Base-by-base conservation (phyloP, 2,329 filamentous ascomycete species). In the Fusarium annulatum region DNA sequence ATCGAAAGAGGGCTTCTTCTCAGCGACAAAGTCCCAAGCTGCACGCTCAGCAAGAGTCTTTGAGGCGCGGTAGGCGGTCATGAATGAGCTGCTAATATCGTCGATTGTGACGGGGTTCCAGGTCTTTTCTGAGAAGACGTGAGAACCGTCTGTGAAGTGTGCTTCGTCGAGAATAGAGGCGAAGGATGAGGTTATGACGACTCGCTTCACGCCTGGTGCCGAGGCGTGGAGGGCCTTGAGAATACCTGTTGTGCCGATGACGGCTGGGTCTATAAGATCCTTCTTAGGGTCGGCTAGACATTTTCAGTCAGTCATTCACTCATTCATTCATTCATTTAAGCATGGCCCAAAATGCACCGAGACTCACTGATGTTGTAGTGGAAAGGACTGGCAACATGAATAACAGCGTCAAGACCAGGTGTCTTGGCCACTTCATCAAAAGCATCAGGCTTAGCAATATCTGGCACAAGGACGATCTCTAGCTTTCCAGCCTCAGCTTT, bases 381-480 rank as follows among this genome's bases (percentile, higher is more conserved):
- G 79, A 91, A 88, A 1, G 89, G 89, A 56, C 87, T 89, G 1
- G 89, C 89, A 4, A 89, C 90, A 82, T 91, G 89, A 60, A 91
- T 82, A 43, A 91, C 88, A 55, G 86, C 86, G 64, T 88, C 85
- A 59, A 90, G 80, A 33, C 84, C 85, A 2, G 86, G 85, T 8
- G 79, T 83, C 80, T 84, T 81, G 69, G 87, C 84, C 3, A 88
- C 89, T 76, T 90, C 86, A 76, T 94, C 90, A 79, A 97, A 97
- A 64, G 94, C 94, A 62, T 88, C 87, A 48, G 90, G 87, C 77
- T 90, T 82, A 7, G 93, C 93, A 74, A 97, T 93, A 79, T 97
- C 94, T 23, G 92, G 89, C 30, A 97, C 94, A 75, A 96, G 90
- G 62, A 80, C 84, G 18, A 88, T 83, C 38, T 82, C 77, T 23